phyloP scores from a whole-genome alignment of 306 rosid species.

The Crotalaria pallida region DNA sequence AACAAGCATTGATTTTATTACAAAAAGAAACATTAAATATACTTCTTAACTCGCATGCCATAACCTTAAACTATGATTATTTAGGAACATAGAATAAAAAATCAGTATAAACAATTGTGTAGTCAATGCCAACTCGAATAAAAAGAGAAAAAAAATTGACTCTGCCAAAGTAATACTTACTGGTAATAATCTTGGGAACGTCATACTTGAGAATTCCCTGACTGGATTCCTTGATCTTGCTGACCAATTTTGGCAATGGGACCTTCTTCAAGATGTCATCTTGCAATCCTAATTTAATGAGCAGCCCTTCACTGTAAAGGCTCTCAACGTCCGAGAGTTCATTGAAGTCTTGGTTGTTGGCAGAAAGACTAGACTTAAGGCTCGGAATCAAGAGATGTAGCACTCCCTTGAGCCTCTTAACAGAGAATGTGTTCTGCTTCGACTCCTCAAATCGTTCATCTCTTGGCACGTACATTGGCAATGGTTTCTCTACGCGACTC shows the following conservation, averaged over 20 bases:
- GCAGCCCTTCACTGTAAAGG: conserved; percentile 75
- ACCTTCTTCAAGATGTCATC: conserved; percentile 67
- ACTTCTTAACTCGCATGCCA: too few species aligned
- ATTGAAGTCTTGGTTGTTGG: conserved; percentile 60
- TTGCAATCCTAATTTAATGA: conserved; percentile 54
- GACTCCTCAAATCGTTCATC: conserved; percentile 92
- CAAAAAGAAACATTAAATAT: background rate
- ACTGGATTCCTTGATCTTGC: conserved; percentile 54
- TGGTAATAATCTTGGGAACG: conserved; percentile 71
- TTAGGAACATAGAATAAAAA: too few species aligned
- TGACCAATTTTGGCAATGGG: conserved; percentile 51
- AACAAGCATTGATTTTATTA: too few species aligned
- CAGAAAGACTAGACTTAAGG: conserved; percentile 58
- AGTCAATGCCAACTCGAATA: background rate
- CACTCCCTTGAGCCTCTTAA: conserved; percentile 76
- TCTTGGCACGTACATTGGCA: conserved; percentile 87
- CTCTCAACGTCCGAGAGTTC: conserved; percentile 77
- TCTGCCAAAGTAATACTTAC: conserved; percentile 42
- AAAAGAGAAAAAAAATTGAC: background rate
- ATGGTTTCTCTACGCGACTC: conserved; percentile 86
- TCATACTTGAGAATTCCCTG: conserved; percentile 70
- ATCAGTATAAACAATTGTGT: background rate
- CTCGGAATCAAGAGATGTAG: conserved; percentile 74
- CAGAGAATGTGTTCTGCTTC: conserved; percentile 55
- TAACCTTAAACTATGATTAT: too few species aligned